These are phyloP conservation scores for Plasmopara halstedii DNA, from an alignment of 352 stramenopile genomes.

Conservation along the genomic window DNA sequence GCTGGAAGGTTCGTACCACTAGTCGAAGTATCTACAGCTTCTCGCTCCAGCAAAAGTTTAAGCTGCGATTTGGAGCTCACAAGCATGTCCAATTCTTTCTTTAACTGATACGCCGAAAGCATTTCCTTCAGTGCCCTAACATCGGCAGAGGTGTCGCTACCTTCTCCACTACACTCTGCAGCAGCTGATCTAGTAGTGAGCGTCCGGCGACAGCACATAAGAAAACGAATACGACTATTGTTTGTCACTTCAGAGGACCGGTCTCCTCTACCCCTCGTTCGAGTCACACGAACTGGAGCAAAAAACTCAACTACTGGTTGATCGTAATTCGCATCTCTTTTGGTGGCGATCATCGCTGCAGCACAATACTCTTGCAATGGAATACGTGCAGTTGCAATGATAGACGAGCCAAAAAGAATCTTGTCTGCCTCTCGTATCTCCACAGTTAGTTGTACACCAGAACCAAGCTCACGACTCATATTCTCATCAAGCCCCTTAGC, in stretches of 20 bases:
- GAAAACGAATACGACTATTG: constrained; percentile 33
- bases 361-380: constrained; percentile 42
- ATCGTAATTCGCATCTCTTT: constrained; percentile 6
- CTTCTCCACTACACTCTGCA: constrained; percentile 11
- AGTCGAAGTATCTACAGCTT: constrained; percentile 66
- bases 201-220: constrained; percentile 37
- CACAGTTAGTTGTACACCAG: constrained; percentile 28
- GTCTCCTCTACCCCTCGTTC: constrained; percentile 15
- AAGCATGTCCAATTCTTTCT: constrained; percentile 48
- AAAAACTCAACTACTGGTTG: constrained; percentile 42
- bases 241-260: constrained; percentile 13
- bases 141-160: constrained; percentile 7
- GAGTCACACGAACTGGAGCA: constrained; percentile 28
- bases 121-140: constrained; percentile 23
- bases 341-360: constrained; percentile 24
- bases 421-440: constrained; percentile 67
- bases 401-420: constrained; percentile 60
- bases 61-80: constrained; percentile 61
- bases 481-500: constrained; percentile 2
- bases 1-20: constrained; percentile 30
- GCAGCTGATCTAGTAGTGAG: constrained; percentile 11
- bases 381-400: constrained; percentile 41
- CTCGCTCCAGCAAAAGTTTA: constrained; percentile 55
- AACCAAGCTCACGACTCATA: constrained; percentile 10
- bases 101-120: constrained; percentile 34